These are phyloP conservation scores for Penicillium coffeae DNA, from an alignment of 495 filamentous ascomycete species.

Conservation along the genomic window DNA sequence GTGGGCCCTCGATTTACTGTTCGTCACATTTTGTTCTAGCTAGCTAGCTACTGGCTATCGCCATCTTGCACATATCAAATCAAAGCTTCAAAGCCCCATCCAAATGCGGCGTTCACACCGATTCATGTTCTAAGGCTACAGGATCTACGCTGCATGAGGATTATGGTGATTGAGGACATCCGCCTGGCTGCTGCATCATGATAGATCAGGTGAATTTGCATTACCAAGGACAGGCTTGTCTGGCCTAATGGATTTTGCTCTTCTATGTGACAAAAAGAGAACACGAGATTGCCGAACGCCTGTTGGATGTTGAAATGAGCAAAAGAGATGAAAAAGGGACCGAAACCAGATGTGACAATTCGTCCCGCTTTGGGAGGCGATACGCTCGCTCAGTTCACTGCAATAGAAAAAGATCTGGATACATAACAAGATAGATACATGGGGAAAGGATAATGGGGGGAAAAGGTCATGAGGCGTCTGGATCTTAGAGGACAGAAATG, in stretches of 20 bases:
- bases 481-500: slow-evolving; percentile 83
- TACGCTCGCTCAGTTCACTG: slow-evolving; percentile 30
- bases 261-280: slow-evolving; percentile 31
- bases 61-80: slow-evolving; percentile 4
- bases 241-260: slow-evolving; percentile 15
- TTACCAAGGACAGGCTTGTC: slow-evolving; percentile 8
- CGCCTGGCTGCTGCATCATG: no score
- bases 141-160: neutral
- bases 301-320: slow-evolving; percentile 11
- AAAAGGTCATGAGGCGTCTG: slow-evolving; percentile 11
- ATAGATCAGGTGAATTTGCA: neutral
- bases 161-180: no score
- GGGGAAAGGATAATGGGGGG: slow-evolving; percentile 3
- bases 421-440: slow-evolving; percentile 26
- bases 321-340: slow-evolving; percentile 3
- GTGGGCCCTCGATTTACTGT: neutral
- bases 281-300: slow-evolving; percentile 30
- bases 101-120: slow-evolving; percentile 3
- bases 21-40: neutral
- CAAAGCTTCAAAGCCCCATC: neutral
- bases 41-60: slow-evolving; percentile 4
- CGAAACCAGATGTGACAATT: slow-evolving; percentile 19
- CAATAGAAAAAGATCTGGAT: slow-evolving; percentile 24
- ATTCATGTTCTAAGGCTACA: slow-evolving; percentile 12
- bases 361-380: slow-evolving; percentile 14